phyloP scores from a whole-genome alignment of 306 rosid genomes.

The Luffa acutangula region DNA sequence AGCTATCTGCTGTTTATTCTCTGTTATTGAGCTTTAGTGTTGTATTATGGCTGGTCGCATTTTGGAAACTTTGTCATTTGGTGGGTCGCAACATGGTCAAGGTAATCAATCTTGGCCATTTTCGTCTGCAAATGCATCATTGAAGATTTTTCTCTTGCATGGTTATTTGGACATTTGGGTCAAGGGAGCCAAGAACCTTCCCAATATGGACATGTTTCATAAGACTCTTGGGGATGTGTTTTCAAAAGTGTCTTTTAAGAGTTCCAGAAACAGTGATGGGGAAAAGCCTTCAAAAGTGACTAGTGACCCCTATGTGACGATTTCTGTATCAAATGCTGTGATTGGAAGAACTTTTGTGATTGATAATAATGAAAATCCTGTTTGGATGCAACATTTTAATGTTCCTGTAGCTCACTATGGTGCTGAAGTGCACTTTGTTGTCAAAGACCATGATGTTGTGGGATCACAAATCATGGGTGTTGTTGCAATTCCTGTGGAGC shows the following conservation, averaged over 20 bases:
- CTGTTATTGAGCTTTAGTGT: neutral
- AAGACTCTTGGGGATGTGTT: slow-evolving; percentile 41
- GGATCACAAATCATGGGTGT: slow-evolving; percentile 70
- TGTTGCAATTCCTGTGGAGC: slow-evolving; percentile 60
- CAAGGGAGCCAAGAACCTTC: slow-evolving; percentile 55
- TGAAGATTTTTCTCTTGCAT: slow-evolving; percentile 47
- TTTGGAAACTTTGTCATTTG: slow-evolving; percentile 42
- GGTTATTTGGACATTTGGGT: slow-evolving; percentile 59
- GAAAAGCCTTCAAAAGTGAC: slow-evolving; percentile 23
- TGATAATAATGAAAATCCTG: slow-evolving; percentile 55
- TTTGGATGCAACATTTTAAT: slow-evolving; percentile 74
- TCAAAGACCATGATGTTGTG: slow-evolving; percentile 60
- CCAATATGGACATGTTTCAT: slow-evolving; percentile 66
- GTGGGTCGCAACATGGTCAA: slow-evolving; percentile 56
- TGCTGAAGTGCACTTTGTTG: slow-evolving; percentile 62
- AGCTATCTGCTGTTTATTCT: neutral
- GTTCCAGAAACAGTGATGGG: slow-evolving; percentile 25
- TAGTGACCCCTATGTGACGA: slow-evolving; percentile 78
- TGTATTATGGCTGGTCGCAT: neutral
- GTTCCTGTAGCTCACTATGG: slow-evolving; percentile 74
- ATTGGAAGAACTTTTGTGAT: slow-evolving; percentile 77
- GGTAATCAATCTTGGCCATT: slow-evolving; percentile 44
- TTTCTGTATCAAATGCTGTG: slow-evolving; percentile 51
- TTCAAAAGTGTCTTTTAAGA: slow-evolving; percentile 23
- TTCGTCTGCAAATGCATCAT: slow-evolving; percentile 32